phyloP scores from a whole-genome alignment of 129 eudicot genomes.

The carrot (Daucus carota) region DNA sequence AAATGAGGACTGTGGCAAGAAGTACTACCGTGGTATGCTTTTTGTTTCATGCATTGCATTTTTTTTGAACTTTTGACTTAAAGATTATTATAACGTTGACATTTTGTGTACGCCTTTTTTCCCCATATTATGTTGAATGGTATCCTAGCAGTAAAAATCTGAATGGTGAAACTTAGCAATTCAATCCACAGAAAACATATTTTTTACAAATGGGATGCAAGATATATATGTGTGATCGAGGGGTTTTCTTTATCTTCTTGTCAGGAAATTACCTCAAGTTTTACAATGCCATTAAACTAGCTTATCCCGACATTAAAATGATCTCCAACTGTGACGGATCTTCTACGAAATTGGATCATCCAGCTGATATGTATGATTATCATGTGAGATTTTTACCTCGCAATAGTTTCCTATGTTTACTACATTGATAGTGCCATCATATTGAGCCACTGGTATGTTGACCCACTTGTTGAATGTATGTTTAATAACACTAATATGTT shows the following conservation, averaged over 20 bases:
- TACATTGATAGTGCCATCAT: conserved; percentile 7
- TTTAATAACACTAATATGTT: not conserved
- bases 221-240: not conserved
- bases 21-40: conserved; percentile 59
- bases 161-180: not conserved
- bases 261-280: conserved; percentile 85
- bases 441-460: conserved; percentile 1
- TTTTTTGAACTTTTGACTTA: not conserved
- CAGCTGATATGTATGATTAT: conserved; percentile 85
- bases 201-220: not conserved
- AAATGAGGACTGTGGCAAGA: conserved; percentile 79
- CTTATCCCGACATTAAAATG: conserved; percentile 78
- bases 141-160: not conserved
- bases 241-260: not conserved
- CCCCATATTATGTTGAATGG: not conserved
- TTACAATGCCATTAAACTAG: conserved; percentile 50
- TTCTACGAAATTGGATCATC: conserved; percentile 58
- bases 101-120: not conserved
- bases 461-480: not conserved
- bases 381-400: conserved; percentile 46
- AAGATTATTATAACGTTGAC: not conserved
- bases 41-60: not conserved
- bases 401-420: not conserved
- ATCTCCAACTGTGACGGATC: conserved; percentile 94
- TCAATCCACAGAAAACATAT: not conserved